These are phyloP conservation scores for Wallacemonas rigidus DNA, from an alignment of 208 protist species.

Conservation along the genomic window DNA sequence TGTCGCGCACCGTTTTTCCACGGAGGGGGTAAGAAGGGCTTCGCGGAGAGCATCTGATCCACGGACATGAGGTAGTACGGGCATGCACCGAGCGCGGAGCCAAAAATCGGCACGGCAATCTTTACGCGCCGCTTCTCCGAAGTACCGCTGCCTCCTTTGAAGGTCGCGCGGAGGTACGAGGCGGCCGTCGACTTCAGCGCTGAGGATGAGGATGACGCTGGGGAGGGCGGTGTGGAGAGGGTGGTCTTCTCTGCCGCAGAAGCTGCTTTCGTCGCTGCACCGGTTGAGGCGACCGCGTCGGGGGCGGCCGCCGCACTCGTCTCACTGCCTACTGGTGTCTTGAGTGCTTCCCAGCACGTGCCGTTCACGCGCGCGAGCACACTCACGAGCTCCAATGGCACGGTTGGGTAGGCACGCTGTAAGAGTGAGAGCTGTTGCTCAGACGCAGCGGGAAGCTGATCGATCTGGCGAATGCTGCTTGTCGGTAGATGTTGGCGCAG, in stretches of 20 bases:
- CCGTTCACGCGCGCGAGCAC: constrained; percentile 56
- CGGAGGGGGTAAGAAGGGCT: constrained; percentile 39
- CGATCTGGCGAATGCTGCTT: constrained; percentile 46
- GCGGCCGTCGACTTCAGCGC: constrained; percentile 18
- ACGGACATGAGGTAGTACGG: constrained; percentile 58
- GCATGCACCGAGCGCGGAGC: constrained; percentile 43
- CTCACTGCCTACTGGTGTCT: constrained; percentile 8
- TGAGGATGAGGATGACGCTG: no score
- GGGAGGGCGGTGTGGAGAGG: constrained; percentile 8
- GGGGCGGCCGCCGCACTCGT: neutral
- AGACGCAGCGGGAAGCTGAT: constrained; percentile 44
- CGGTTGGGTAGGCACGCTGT: constrained; percentile 38
- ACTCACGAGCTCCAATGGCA: constrained; percentile 42
- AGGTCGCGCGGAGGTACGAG: constrained; percentile 19
- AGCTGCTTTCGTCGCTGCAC: neutral
- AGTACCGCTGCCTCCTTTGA: neutral
- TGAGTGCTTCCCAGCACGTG: constrained; percentile 48
- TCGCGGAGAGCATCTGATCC: constrained; percentile 46
- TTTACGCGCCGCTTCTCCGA: constrained; percentile 24
- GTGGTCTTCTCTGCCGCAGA: neutral
- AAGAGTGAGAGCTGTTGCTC: constrained; percentile 40
- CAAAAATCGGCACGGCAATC: constrained; percentile 55
- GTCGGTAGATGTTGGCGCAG: constrained; percentile 66
- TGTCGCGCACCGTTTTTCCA: constrained; percentile 14
- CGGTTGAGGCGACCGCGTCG: neutral